Conservation (phyloP, 1,139 yeast species). For the Suhomyces anneliseae region DNA sequence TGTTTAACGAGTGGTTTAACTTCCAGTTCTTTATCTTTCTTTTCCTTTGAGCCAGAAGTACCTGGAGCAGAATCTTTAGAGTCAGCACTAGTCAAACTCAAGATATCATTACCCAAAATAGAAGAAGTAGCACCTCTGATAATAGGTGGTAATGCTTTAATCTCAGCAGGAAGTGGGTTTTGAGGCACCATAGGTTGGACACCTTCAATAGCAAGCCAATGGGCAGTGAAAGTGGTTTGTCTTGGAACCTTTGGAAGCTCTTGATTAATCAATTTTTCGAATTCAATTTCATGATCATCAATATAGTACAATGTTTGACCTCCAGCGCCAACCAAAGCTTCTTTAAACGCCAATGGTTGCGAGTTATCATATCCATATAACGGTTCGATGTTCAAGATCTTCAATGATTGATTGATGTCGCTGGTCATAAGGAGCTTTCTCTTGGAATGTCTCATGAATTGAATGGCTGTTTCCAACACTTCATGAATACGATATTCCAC, state of each 20-base stretch:
- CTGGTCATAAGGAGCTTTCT: slow-evolving; percentile 76
- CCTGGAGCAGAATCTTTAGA: slow-evolving; percentile 15
- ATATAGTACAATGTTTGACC: slow-evolving; percentile 92
- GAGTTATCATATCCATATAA: slow-evolving; percentile 71
- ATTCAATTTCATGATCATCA: slow-evolving; percentile 89
- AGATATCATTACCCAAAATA: slow-evolving; percentile 43
- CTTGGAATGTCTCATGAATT: slow-evolving; percentile 94
- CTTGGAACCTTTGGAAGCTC: slow-evolving; percentile 96
- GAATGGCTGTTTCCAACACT: slow-evolving; percentile 90
- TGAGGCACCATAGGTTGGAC: slow-evolving; percentile 98
- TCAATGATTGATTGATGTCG: slow-evolving; percentile 80
- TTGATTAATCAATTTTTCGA: slow-evolving; percentile 89
- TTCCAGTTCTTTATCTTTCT: slow-evolving; percentile 62
- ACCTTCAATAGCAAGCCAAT: slow-evolving; percentile 98
- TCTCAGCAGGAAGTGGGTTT: slow-evolving; percentile 83
- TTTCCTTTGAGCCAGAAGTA: slow-evolving; percentile 21
- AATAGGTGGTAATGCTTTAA: slow-evolving; percentile 63
- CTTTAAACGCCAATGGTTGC: slow-evolving; percentile 66
- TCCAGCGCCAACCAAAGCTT: slow-evolving; percentile 80
- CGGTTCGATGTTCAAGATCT: slow-evolving; percentile 87
- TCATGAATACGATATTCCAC: slow-evolving; percentile 96
- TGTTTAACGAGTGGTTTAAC: slow-evolving; percentile 95
- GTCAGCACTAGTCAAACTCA: slow-evolving; percentile 26
- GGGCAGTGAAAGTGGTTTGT: slow-evolving; percentile 89
- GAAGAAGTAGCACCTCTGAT: slow-evolving; percentile 69